Conservation (phyloP, 306 rosid genomes). For the Fragaria nilgerrensis region DNA sequence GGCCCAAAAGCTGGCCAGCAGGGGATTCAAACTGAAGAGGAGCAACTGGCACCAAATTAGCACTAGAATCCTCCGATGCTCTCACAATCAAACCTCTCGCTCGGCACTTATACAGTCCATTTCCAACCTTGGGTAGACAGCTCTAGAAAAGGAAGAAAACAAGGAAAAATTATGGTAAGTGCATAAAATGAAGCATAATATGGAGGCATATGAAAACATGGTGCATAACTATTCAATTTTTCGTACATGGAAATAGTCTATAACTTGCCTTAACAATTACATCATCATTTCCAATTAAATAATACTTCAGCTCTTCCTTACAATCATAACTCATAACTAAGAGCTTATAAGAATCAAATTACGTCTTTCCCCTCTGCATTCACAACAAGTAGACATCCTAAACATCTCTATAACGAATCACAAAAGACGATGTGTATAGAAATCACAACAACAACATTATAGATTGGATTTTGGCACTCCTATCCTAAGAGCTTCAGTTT, state of each 20-base stretch:
- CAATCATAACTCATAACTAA: neutral
- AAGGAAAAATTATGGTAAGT: neutral
- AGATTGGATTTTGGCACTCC: neutral
- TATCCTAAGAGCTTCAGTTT: neutral
- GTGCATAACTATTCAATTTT: neutral
- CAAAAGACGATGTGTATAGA: neutral
- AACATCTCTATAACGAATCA: neutral
- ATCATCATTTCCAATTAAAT: neutral
- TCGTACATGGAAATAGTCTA: neutral
- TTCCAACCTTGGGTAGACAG: constrained; percentile 48
- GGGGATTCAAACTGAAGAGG: constrained; percentile 85
- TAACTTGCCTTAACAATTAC: neutral
- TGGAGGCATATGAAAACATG: neutral
- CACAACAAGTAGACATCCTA: neutral
- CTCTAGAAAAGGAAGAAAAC: constrained; percentile 33
- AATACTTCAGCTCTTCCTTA: neutral
- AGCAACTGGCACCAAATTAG: constrained; percentile 53
- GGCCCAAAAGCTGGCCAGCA: constrained; percentile 84
- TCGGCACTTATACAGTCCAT: constrained; percentile 45
- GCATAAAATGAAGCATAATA: neutral
- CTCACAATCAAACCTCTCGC: constrained; percentile 53
- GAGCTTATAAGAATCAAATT: neutral
- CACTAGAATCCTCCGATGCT: constrained; percentile 70
- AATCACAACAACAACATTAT: neutral
- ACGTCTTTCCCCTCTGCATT: neutral